Evolutionary conservation across 139 green algal genomes (phyloP), one percentile per base, ranked within the genome.

Genomic region (Volvox africanus): DNA sequence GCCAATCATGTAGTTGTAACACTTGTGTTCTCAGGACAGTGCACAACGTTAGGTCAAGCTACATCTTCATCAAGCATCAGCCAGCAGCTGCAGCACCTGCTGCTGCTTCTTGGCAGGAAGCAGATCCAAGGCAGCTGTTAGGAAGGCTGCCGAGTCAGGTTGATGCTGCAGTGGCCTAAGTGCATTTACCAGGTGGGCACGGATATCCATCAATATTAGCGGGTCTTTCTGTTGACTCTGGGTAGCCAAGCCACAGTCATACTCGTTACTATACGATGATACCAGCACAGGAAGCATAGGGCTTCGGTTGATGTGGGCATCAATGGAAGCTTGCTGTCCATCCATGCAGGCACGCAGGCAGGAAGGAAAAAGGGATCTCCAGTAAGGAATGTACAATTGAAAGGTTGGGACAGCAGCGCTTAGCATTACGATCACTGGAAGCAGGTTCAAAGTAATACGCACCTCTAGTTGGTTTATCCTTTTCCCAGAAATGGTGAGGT

Each of bases 291-390:
- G 78, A 24, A 65, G 85, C 44, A 30, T 55, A 68, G 16, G 85
- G 36, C 69, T 89, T 68, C 85, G 85, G 85, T 89, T 61, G 50
- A 89, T 82, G 85, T 89, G 85, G 28, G 69, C 85, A 71, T 89
- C 85, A n/a, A 89, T 71, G 26, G 71, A 82, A 50, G 85, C 85
- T 82, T 89, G 69, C 85, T 89, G 85, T 55, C 44, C 44, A 9
- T 55, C 9, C 44, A 55, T 55, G 44, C 44, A 55, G 44, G 44
- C 36, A 37, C 16, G 26, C 16, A 2, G 14, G 65, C 36, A 50
- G 9, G 26, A 69, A 44, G 28, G 37, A 35, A 17, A 24, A 26
- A 32, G 32, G 32, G 61, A 14, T 9, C 44, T 55, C 9, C 44
- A 5, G 44, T 55, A 21, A 36, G 33, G 33, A 21, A 35, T 13